Percentiles rank a stretch among this genome's conserved stretches.
phyloP scores from a whole-genome alignment of 768 basidiomycete genomes.

The Serendipita sp. region DNA sequence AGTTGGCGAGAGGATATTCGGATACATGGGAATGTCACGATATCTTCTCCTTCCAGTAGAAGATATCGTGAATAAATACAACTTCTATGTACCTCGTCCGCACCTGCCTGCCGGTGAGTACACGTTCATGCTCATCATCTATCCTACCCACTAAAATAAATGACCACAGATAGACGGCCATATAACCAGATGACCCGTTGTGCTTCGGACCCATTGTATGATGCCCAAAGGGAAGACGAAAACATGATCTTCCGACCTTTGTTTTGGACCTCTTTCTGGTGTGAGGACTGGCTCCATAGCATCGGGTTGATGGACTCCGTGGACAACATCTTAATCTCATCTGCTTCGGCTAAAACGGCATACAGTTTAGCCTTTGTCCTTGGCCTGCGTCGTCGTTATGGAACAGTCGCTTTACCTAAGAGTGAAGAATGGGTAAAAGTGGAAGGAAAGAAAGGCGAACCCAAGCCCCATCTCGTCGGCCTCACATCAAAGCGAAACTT shows the following conservation, averaged over 20 bases:
- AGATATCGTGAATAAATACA: constrained; percentile 34
- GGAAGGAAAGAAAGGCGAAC: not conserved
- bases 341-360: constrained; percentile 57
- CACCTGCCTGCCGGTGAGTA: constrained; percentile 42
- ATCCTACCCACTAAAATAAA: not conserved
- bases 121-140: not conserved
- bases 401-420: not conserved
- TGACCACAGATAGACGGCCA: constrained; percentile 37
- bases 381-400: constrained; percentile 19
- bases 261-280: constrained; percentile 66
- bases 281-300: constrained; percentile 48
- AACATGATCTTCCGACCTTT: constrained; percentile 58
- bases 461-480: constrained; percentile 29
- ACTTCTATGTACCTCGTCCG: constrained; percentile 43
- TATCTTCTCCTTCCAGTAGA: constrained; percentile 41
- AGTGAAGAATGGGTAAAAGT: not conserved
- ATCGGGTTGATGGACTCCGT: constrained; percentile 17
- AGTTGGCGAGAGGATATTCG: constrained; percentile 46
- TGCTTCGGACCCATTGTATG: constrained; percentile 37
- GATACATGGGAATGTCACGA: constrained; percentile 39
- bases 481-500: constrained; percentile 43
- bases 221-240: constrained; percentile 36
- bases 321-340: constrained; percentile 38
- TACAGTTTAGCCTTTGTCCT: constrained; percentile 52
- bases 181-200: constrained; percentile 57